Conservation (phyloP, 2,329 filamentous ascomycete species). For the Delphinella strobiligena region DNA sequence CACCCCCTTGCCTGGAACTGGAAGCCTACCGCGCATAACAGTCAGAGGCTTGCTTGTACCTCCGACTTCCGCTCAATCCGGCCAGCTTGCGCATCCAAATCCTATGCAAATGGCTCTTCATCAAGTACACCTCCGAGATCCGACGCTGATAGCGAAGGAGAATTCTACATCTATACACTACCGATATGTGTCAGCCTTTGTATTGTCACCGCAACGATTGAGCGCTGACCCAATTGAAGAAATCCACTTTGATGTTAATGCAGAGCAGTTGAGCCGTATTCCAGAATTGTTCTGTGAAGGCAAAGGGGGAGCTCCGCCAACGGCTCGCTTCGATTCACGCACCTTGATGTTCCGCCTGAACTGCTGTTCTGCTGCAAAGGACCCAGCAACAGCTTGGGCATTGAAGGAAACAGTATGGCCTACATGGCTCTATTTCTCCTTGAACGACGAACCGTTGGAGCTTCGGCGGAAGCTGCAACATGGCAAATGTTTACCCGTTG, state of each 20-base stretch:
- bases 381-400: conserved; percentile 53
- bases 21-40: no score
- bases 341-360: conserved; percentile 57
- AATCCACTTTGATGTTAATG: conserved; percentile 36
- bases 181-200: conserved; percentile 3
- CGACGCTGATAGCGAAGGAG: conserved; percentile 23
- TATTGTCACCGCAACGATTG: conserved; percentile 1
- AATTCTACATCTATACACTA: background rate
- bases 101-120: conserved; percentile 42
- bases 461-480: conserved; percentile 60
- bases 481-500: conserved; percentile 62
- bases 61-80: conserved; percentile 11
- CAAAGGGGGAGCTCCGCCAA: conserved; percentile 16
- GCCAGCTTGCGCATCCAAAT: conserved; percentile 30
- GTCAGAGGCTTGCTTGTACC: background rate
- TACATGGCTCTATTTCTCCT: conserved; percentile 50
- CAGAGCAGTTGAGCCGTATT: conserved; percentile 25
- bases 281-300: conserved; percentile 18
- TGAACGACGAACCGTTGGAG: conserved; percentile 47
- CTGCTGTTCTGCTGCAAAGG: conserved; percentile 42
- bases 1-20: no score
- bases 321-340: conserved; percentile 33
- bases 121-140: conserved; percentile 45
- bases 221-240: conserved; percentile 23
- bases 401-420: conserved; percentile 59